Percentiles rank a stretch among this genome's conserved stretches.
Conservation (phyloP, 306 rosid species). For the Quercus aquifolioides region DNA sequence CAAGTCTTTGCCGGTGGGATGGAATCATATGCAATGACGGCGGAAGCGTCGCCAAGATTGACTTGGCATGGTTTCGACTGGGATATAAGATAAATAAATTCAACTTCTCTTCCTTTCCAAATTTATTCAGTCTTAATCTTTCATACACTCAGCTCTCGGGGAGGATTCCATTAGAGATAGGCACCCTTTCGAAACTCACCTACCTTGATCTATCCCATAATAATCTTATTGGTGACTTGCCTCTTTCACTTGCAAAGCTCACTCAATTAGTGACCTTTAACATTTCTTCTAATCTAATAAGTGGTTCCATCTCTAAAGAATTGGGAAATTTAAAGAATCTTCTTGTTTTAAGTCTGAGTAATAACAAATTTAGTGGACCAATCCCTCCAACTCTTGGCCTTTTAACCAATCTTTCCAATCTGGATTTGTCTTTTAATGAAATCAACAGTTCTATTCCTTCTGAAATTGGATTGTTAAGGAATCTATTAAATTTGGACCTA, state of each 20-base stretch:
- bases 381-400: not conserved
- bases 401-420: not conserved
- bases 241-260: not conserved
- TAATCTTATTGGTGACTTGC: not conserved
- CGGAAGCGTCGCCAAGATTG: not conserved
- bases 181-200: not conserved
- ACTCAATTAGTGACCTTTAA: not conserved
- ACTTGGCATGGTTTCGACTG: not conserved
- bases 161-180: not conserved
- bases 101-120: not conserved
- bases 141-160: not conserved
- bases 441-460: not conserved
- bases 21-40: not conserved
- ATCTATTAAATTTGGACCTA: not conserved
- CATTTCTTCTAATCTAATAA: too few species aligned
- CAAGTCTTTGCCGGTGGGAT: not conserved
- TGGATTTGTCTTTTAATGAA: not conserved
- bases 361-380: not conserved
- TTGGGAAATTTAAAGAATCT: too few species aligned
- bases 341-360: not conserved
- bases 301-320: too few species aligned
- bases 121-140: not conserved
- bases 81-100: not conserved
- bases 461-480: not conserved
- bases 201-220: not conserved